phyloP scores from a whole-genome alignment of 192 early-diverging fungal species.

The Ambispora gerdemannii region DNA sequence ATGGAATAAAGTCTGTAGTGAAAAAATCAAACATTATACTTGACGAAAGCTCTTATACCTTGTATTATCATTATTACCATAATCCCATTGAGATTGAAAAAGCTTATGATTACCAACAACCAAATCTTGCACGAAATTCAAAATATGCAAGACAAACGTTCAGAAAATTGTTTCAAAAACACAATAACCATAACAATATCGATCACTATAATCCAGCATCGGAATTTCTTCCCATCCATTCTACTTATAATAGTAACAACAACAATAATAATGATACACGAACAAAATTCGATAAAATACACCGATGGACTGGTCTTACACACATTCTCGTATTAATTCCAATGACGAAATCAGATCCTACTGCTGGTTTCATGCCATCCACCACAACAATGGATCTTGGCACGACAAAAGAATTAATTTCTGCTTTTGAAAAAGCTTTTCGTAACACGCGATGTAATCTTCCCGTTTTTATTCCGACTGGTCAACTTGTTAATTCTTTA shows the following conservation, averaged over 20 bases:
- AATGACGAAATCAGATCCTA: slow-evolving; percentile 15
- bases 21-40: slow-evolving; percentile 36
- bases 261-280: neutral
- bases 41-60: slow-evolving; percentile 35
- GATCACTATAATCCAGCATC: slow-evolving; percentile 44
- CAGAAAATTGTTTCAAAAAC: too few species aligned
- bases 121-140: too few species aligned
- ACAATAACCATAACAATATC: slow-evolving; percentile 29
- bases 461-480: slow-evolving; percentile 57
- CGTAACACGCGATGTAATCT: slow-evolving; percentile 65
- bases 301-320: slow-evolving; percentile 64
- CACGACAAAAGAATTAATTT: slow-evolving; percentile 58
- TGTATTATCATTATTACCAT: slow-evolving; percentile 43
- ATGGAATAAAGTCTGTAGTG: slow-evolving; percentile 10
- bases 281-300: slow-evolving; percentile 53
- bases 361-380: slow-evolving; percentile 31
- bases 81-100: neutral
- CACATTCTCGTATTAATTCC: slow-evolving; percentile 53
- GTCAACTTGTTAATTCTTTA: slow-evolving; percentile 35
- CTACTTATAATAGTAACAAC: too few species aligned
- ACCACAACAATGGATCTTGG: slow-evolving; percentile 55
- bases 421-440: slow-evolving; percentile 66
- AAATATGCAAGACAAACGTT: too few species aligned
- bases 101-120: too few species aligned
- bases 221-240: slow-evolving; percentile 36